phyloP scores from a whole-genome alignment of 768 basidiomycete genomes.

The Termitomyces sp. region DNA sequence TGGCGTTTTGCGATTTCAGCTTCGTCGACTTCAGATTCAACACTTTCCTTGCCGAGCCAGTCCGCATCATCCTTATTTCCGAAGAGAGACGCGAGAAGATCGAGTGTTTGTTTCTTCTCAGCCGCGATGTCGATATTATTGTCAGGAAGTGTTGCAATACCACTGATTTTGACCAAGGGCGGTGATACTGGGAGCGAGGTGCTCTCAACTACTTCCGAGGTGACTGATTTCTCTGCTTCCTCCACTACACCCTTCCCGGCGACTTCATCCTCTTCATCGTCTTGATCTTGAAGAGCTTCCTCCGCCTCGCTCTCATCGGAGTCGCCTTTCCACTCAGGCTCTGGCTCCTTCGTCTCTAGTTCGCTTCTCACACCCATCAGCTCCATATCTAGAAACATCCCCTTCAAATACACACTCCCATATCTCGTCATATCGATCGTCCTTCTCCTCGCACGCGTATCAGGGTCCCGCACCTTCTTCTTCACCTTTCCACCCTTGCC shows the following conservation, averaged over 20 bases:
- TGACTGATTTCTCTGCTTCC: not conserved
- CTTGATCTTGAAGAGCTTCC: slow-evolving; percentile 5
- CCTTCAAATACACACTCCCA: slow-evolving; percentile 69
- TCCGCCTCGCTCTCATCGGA: not conserved
- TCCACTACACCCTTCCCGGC: slow-evolving; percentile 13
- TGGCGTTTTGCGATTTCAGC: slow-evolving; percentile 11
- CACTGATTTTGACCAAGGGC: not conserved
- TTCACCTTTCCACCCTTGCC: slow-evolving; percentile 26
- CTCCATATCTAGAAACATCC: slow-evolving; percentile 56
- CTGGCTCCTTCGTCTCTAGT: slow-evolving; percentile 16
- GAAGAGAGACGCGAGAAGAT: slow-evolving; percentile 53
- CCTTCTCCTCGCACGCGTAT: slow-evolving; percentile 53
- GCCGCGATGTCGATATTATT: slow-evolving; percentile 29
- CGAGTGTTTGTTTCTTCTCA: slow-evolving; percentile 46
- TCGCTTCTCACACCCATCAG: slow-evolving; percentile 21
- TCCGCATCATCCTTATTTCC: slow-evolving; percentile 41
- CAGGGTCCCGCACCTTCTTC: slow-evolving; percentile 48
- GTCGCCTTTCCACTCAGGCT: slow-evolving; percentile 15
- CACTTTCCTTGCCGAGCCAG: slow-evolving; percentile 60
- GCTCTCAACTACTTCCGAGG: not conserved
- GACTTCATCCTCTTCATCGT: slow-evolving; percentile 15
- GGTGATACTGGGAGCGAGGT: not conserved
- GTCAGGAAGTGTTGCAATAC: slow-evolving; percentile 6
- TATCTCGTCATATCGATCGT: slow-evolving; percentile 74
- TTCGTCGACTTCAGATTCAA: slow-evolving; percentile 55